Base-by-base conservation (phyloP, 2,329 filamentous ascomycete genomes). In the Knufia petricola region DNA sequence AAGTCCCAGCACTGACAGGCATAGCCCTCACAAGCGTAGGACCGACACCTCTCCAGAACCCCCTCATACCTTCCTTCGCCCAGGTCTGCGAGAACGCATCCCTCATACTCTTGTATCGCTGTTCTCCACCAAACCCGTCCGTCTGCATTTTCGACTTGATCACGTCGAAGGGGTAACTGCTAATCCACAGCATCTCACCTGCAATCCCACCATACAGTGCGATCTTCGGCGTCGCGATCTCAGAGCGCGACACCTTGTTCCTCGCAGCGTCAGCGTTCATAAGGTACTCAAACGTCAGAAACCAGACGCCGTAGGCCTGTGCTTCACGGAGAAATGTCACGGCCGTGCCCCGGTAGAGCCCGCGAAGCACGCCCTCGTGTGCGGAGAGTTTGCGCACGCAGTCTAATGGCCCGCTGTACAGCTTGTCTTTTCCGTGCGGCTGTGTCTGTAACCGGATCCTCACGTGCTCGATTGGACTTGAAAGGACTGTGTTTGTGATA, bases 111-210 rank as follows among this genome's bases (percentile, higher is more conserved):
- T 72, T 78, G 69, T 85, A 98, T 63, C 76, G 76, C 72, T 82
- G 81, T 54, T 77, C 70, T 42, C 65, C 66, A 2, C 86, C 87
- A 63, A 95, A 92, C 0, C 86, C 89, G 69, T 98, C 92, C 50
- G 84, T 95, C 77, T 98, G 92, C 90, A 96, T 95, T 79, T 95
- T 96, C 70, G 87, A 95, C 84, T 98, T 98, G 69, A 98, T 70
- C 23, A 98, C 90, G 69, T 98, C 92, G 56, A 98, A 84, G 19
- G 92, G 92, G 69, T 98, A 98, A 63, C 87, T 94, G 30, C 77
- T 77, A 48, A 98, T 72, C 92, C 92, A 98, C 50, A 98, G 77
- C 46, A 82, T 87, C 74, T 98, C 92, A 58, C 92, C 92, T 0
- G 92, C 92, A 34, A 98, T 68, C 38, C 92, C 92, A 55, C 92